phyloP scores from a whole-genome alignment of 2,329 filamentous ascomycete species.

The Trichoderma hamatum region DNA sequence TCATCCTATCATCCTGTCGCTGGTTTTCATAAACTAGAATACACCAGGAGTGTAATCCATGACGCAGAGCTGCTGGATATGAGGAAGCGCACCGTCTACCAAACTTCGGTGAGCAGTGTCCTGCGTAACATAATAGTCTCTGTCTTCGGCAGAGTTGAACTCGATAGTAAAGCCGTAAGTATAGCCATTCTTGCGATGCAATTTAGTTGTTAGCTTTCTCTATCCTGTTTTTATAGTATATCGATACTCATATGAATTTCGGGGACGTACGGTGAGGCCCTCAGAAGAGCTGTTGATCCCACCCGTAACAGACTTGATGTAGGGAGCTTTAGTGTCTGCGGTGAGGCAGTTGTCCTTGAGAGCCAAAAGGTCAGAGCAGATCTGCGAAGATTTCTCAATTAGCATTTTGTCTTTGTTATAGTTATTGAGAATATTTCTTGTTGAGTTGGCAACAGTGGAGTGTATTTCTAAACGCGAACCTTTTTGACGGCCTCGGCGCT shows the following conservation, averaged over 20 bases:
- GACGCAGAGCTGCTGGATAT: neutral
- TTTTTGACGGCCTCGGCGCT: slow-evolving; percentile 55
- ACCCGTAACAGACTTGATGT: slow-evolving; percentile 61
- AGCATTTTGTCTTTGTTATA: neutral
- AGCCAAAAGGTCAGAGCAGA: slow-evolving; percentile 44
- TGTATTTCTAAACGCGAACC: slow-evolving; percentile 42
- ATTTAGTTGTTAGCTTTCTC: neutral
- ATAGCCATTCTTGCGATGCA: neutral
- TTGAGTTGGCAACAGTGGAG: neutral
- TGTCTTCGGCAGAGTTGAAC: neutral
- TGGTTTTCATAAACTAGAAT: neutral
- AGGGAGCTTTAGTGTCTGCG: slow-evolving; percentile 59
- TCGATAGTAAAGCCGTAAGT: slow-evolving; percentile 20
- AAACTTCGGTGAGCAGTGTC: slow-evolving; percentile 18
- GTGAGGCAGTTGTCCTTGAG: slow-evolving; percentile 65
- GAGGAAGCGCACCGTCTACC: neutral
- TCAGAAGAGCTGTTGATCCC: slow-evolving; percentile 66
- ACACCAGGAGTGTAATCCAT: neutral
- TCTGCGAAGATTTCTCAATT: slow-evolving; percentile 31
- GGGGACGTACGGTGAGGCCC: slow-evolving; percentile 54
- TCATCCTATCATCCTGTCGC: too few relatives aligned
- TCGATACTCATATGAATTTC: neutral
- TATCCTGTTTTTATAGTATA: neutral
- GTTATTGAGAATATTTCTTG: too few relatives aligned
- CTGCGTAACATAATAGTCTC: slow-evolving; percentile 14